phyloP scores from a whole-genome alignment of 495 filamentous ascomycete genomes.

The Darksidea phi region DNA sequence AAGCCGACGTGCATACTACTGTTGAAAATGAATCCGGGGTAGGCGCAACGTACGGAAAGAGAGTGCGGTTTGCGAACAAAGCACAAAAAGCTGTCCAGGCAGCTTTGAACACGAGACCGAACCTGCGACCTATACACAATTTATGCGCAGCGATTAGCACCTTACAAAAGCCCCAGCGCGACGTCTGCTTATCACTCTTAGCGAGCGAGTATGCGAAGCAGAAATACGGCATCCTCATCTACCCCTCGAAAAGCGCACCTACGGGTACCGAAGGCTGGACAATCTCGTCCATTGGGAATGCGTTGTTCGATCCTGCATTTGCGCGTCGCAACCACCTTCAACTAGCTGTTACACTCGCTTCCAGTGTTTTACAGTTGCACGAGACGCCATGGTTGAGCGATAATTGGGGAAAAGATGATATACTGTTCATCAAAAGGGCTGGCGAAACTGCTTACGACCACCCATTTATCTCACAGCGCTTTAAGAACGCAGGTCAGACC shows the following conservation, averaged over 20 bases:
- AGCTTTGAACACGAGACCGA: conserved; percentile 14
- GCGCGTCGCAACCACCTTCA: conserved; percentile 30
- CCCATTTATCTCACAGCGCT: conserved; percentile 27
- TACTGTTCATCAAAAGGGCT: conserved; percentile 19
- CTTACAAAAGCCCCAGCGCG: conserved; percentile 19
- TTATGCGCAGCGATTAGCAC: conserved; percentile 21
- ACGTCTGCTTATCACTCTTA: conserved; percentile 22
- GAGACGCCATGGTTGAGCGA: conserved; percentile 30
- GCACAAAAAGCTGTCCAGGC: conserved; percentile 27
- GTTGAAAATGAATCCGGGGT: not conserved
- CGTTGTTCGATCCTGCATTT: conserved; percentile 12
- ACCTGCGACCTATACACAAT: conserved; percentile 23
- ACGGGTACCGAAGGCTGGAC: conserved; percentile 15
- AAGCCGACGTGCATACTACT: conserved; percentile 21
- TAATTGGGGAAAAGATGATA: conserved; percentile 26
- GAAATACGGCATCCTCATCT: conserved; percentile 26
- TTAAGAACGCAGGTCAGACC: not conserved
- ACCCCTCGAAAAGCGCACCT: conserved; percentile 11
- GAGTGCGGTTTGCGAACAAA: conserved; percentile 16
- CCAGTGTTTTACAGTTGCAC: conserved; percentile 28
- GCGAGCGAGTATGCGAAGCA: conserved; percentile 19
- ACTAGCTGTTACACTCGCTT: conserved; percentile 26
- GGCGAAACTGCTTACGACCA: conserved; percentile 30
- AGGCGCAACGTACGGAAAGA: not conserved
- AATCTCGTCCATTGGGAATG: conserved; percentile 5